phyloP scores from a whole-genome alignment of 2,329 filamentous ascomycete species.

The Akanthomyces uredinophilus region DNA sequence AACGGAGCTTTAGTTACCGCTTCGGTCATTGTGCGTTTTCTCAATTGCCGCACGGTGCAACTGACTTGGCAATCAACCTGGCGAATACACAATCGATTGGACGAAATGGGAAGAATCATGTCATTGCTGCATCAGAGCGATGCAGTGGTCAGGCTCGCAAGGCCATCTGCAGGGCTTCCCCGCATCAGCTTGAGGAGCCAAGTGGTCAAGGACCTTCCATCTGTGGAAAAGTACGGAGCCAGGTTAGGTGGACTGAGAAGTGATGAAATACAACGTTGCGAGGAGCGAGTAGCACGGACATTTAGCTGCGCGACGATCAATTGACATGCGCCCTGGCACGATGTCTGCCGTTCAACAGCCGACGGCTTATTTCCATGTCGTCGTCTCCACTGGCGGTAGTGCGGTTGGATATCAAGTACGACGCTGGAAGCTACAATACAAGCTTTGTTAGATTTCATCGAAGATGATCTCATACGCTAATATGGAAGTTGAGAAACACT shows the following conservation, averaged over 20 bases:
- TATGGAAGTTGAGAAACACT: too few relatives aligned
- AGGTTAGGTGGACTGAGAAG: neutral
- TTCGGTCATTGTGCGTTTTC: neutral
- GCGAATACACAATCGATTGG: neutral
- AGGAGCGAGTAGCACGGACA: neutral
- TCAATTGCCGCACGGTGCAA: neutral
- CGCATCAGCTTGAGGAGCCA: neutral
- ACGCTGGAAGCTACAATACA: too few relatives aligned
- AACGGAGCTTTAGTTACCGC: neutral
- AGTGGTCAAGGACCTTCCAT: neutral
- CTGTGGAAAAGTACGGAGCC: neutral
- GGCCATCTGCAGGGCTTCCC: neutral
- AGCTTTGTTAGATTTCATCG: too few relatives aligned
- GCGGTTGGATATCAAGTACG: too few relatives aligned
- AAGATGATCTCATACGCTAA: too few relatives aligned
- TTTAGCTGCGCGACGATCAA: neutral
- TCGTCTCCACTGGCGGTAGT: too few relatives aligned
- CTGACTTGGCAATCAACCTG: neutral
- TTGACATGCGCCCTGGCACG: neutral
- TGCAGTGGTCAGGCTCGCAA: neutral
- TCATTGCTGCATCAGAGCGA: neutral
- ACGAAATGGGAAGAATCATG: neutral
- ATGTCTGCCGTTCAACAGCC: neutral
- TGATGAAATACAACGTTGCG: conserved; percentile 5
- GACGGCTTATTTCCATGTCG: neutral